Percentiles rank a stretch among this genome's conserved stretches.
Conservation (phyloP, 805 yeast genomes). For the Tetrapisispora phaffii region DNA sequence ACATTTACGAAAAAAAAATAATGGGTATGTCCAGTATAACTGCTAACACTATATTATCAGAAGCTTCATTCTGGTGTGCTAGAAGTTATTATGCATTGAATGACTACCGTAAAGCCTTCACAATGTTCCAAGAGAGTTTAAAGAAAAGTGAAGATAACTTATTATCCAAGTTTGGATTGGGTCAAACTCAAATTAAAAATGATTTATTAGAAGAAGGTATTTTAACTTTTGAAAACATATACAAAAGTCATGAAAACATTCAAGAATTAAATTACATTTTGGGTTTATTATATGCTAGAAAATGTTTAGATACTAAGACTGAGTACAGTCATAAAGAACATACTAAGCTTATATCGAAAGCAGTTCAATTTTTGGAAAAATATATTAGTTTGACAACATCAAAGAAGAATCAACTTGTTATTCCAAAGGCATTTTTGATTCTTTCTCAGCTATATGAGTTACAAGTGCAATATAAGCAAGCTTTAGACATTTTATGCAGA, state of each 20-base stretch:
- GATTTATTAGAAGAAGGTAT: conserved; percentile 74
- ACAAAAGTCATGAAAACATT: conserved; percentile 55
- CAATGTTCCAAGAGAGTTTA: conserved; percentile 60
- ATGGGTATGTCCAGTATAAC: conserved; percentile 29
- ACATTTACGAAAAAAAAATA: conserved; percentile 44
- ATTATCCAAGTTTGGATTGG: conserved; percentile 71
- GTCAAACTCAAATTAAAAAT: conserved; percentile 71
- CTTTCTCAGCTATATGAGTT: conserved; percentile 64
- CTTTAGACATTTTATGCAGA: conserved; percentile 52
- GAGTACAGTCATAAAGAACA: conserved; percentile 10
- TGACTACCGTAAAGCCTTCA: conserved; percentile 63
- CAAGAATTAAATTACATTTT: conserved; percentile 66
- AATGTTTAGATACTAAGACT: conserved; percentile 23
- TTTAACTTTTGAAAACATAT: conserved; percentile 68
- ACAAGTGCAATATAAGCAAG: conserved; percentile 49
- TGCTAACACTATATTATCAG: conserved; percentile 38
- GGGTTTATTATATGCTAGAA: conserved; percentile 63
- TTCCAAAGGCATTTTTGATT: conserved; percentile 54
- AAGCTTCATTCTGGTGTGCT: conserved; percentile 77
- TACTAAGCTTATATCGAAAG: conserved; percentile 33
- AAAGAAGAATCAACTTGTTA: conserved; percentile 44
- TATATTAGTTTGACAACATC: conserved; percentile 56
- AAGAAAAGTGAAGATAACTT: conserved; percentile 54
- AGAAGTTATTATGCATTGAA: conserved; percentile 54
- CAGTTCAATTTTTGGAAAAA: conserved; percentile 57